Conservation (phyloP, 148 eudicot genomes). For the Rhododendron kiyosumense region DNA sequence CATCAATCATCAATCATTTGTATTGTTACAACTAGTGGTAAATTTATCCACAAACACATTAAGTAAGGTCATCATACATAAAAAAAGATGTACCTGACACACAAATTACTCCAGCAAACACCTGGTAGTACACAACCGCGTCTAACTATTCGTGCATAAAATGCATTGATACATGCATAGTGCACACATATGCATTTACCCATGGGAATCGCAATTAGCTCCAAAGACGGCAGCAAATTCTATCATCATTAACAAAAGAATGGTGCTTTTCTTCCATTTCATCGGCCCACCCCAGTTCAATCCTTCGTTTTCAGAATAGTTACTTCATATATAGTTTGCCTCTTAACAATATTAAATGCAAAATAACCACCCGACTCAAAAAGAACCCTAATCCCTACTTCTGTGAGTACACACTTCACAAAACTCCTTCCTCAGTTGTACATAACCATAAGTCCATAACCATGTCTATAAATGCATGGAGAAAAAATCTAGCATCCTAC, state of each 20-base stretch:
- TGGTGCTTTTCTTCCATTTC: neutral
- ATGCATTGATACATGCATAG: neutral
- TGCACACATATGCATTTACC: neutral
- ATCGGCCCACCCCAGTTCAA: neutral
- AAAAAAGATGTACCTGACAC: neutral
- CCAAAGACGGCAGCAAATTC: neutral
- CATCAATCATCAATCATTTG: neutral
- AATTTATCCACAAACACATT: neutral
- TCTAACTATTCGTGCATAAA: neutral
- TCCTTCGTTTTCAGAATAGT: neutral
- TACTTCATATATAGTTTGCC: neutral
- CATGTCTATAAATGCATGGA: neutral
- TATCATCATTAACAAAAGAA: neutral
- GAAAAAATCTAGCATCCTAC: neutral
- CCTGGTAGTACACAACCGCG: too few relatives aligned
- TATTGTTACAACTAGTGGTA: neutral
- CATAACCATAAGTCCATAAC: neutral
- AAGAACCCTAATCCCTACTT: neutral
- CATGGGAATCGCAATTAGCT: neutral
- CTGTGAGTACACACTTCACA: neutral
- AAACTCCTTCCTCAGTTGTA: neutral
- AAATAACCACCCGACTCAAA: neutral
- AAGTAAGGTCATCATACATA: neutral
- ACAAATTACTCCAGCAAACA: neutral
- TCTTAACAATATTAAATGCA: neutral